These are phyloP conservation scores for Penicillium ucsense DNA, from an alignment of 495 filamentous ascomycete genomes.

Conservation along the genomic window DNA sequence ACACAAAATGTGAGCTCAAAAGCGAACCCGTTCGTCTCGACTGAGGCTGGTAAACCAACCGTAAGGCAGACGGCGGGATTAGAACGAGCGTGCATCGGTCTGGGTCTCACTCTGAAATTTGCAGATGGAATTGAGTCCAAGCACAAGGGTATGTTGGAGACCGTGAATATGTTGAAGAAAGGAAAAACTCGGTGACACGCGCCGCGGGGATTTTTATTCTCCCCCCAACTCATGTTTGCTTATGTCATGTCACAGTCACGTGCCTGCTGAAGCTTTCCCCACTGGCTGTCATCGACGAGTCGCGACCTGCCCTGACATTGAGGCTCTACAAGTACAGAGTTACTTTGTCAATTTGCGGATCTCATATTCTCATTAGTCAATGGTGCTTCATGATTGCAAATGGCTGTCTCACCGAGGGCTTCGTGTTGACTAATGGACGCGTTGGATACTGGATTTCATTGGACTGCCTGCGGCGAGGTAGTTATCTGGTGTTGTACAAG, in stretches of 20 bases:
- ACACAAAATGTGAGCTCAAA: slow-evolving; percentile 35
- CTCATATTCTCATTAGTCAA: too few relatives aligned
- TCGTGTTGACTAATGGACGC: too few relatives aligned
- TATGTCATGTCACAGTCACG: slow-evolving; percentile 1
- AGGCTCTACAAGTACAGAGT: too few relatives aligned
- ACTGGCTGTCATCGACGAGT: too few relatives aligned
- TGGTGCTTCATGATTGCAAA: too few relatives aligned
- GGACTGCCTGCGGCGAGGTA: too few relatives aligned
- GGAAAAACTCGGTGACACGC: slow-evolving; percentile 6
- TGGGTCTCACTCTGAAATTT: slow-evolving; percentile 37
- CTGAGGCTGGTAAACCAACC: slow-evolving; percentile 8
- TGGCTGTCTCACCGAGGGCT: too few relatives aligned
- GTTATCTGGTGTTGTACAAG: too few relatives aligned
- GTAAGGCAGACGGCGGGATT: slow-evolving; percentile 35
- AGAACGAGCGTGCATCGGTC: slow-evolving; percentile 38
- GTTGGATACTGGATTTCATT: too few relatives aligned
- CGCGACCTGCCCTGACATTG: too few relatives aligned
- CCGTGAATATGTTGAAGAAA: slow-evolving; percentile 23
- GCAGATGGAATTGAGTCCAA: slow-evolving; percentile 13
- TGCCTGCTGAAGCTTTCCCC: background rate
- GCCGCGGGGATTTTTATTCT: slow-evolving; percentile 6
- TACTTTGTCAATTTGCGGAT: too few relatives aligned
- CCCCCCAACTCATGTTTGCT: background rate
- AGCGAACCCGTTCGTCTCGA: slow-evolving; percentile 40
- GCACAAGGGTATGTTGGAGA: slow-evolving; percentile 37